These are phyloP conservation scores for Aquilaria sinensis DNA, from an alignment of 345 rosid genomes.

Conservation along the genomic window DNA sequence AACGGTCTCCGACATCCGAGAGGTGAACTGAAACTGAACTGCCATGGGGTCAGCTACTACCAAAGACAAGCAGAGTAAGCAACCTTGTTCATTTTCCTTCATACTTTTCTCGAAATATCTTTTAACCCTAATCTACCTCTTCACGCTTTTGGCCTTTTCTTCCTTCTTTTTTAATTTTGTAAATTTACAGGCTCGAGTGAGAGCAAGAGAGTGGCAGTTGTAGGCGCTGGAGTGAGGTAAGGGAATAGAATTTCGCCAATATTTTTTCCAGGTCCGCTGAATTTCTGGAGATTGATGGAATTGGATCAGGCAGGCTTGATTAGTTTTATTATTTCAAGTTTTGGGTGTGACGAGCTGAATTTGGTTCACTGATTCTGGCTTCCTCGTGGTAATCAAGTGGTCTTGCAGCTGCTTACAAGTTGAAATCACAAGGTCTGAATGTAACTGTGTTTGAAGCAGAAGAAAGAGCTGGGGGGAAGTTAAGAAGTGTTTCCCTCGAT, in stretches of 20 bases:
- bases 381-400: slow-evolving; percentile 38
- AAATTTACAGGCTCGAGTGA: slow-evolving; percentile 8
- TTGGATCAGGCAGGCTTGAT: not conserved
- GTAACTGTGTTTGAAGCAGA: slow-evolving; percentile 87
- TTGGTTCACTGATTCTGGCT: not conserved
- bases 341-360: not conserved
- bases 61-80: slow-evolving; percentile 19
- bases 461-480: slow-evolving; percentile 80
- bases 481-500: slow-evolving; percentile 51
- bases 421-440: slow-evolving; percentile 69
- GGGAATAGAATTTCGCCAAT: not conserved
- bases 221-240: slow-evolving; percentile 91
- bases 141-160: not conserved
- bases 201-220: slow-evolving; percentile 61
- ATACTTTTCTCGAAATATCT: not conserved
- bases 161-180: slow-evolving; percentile 18
- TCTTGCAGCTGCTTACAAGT: slow-evolving; percentile 87
- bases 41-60: slow-evolving; percentile 32
- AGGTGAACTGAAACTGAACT: not conserved
- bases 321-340: not conserved
- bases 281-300: not conserved
- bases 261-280: slow-evolving; percentile 3
- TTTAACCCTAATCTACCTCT: not conserved
- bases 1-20: no score
- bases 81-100: not conserved